A percentile compares a stretch with the other conserved stretches of the same genome.
Conservation (phyloP, 495 filamentous ascomycete genomes). For the Aspergillus olivimuriae region DNA sequence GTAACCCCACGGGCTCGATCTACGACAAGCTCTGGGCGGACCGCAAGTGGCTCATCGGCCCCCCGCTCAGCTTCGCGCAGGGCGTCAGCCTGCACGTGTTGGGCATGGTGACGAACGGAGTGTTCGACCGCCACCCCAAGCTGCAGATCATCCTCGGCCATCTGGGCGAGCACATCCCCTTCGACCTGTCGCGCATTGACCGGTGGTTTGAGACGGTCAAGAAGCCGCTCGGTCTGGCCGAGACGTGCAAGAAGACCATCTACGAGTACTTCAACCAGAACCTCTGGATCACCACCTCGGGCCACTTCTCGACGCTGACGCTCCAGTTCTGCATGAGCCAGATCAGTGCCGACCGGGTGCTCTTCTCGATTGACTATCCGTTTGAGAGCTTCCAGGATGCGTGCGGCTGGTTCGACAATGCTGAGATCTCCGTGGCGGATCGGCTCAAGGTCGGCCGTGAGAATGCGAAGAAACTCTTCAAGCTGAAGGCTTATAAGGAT, state of each 20-base stretch:
- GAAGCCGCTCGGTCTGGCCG: slow-evolving; percentile 34
- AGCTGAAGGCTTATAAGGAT: slow-evolving; percentile 39
- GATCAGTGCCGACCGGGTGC: slow-evolving; percentile 36
- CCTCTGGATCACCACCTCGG: slow-evolving; percentile 59
- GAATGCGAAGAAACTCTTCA: slow-evolving; percentile 51
- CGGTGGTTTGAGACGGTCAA: slow-evolving; percentile 52
- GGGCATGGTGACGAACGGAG: slow-evolving; percentile 47
- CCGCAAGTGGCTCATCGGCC: slow-evolving; percentile 42
- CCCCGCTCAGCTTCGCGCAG: slow-evolving; percentile 43
- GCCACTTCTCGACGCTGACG: slow-evolving; percentile 52
- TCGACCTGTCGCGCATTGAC: slow-evolving; percentile 55
- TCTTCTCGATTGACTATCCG: slow-evolving; percentile 48
- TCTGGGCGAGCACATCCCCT: slow-evolving; percentile 59
- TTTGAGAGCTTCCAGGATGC: slow-evolving; percentile 48
- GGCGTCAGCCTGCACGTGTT: slow-evolving; percentile 44
- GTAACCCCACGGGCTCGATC: slow-evolving; percentile 41
- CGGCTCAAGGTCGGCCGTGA: slow-evolving; percentile 45
- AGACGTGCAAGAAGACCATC: slow-evolving; percentile 47
- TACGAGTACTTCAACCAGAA: slow-evolving; percentile 53
- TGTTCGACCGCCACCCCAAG: slow-evolving; percentile 43
- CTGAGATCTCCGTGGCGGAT: slow-evolving; percentile 36
- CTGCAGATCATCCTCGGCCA: slow-evolving; percentile 62
- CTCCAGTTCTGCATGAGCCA: slow-evolving; percentile 44
- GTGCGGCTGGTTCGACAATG: slow-evolving; percentile 49
- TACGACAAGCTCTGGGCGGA: slow-evolving; percentile 45